These are phyloP conservation scores for Nicotiana attenuata DNA, from an alignment of 257 asterid species.

Conservation along the genomic window DNA sequence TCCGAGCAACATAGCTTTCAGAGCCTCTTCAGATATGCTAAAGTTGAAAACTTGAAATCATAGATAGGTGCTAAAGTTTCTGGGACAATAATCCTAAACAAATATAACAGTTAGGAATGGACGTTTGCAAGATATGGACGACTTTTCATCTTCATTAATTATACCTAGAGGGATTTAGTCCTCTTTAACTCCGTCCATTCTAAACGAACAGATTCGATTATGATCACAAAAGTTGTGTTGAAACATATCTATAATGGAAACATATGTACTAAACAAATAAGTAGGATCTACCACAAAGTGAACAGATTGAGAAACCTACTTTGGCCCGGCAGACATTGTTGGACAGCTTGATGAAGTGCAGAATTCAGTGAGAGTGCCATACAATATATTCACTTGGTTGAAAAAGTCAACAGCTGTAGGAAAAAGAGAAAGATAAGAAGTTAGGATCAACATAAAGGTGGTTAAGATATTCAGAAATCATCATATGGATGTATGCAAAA, in stretches of 20 bases:
- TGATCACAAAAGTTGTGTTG: background rate
- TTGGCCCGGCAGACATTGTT: conserved; percentile 92
- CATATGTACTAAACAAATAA: background rate
- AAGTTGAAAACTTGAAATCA: background rate
- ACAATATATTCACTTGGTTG: conserved; percentile 91
- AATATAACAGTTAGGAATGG: background rate
- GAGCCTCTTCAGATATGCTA: background rate
- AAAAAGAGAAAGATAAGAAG: background rate
- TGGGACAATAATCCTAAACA: background rate
- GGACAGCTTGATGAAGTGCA: conserved; percentile 88
- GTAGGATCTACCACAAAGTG: background rate
- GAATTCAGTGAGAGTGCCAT: conserved; percentile 90
- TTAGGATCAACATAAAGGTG: background rate
- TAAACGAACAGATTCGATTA: background rate
- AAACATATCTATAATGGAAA: background rate
- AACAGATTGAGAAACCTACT: conserved; percentile 42
- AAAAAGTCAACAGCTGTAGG: conserved; percentile 83
- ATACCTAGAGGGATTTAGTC: background rate
- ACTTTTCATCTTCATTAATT: background rate
- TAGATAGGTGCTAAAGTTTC: background rate
- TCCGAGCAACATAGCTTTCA: background rate
- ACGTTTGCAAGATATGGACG: background rate
- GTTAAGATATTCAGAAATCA: conserved; percentile 24
- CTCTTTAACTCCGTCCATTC: background rate
- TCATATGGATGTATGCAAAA: background rate